A percentile compares a stretch with the other conserved stretches of the same genome.
phyloP scores from a whole-genome alignment of 2,329 filamentous ascomycete species.

The Scorias spongiosa region DNA sequence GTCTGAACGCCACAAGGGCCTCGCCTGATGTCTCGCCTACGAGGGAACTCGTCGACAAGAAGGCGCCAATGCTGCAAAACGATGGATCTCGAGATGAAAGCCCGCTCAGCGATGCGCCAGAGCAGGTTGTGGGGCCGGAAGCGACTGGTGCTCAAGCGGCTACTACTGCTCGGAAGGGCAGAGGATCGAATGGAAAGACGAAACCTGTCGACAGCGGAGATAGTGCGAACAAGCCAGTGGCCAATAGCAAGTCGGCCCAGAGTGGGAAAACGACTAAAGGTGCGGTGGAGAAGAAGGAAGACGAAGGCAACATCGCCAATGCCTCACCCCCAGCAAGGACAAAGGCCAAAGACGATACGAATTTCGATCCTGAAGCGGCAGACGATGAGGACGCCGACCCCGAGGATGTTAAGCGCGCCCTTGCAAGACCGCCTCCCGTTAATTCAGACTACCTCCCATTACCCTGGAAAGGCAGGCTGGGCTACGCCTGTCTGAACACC shows the following conservation, averaged over 20 bases:
- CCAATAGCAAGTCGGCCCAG: slow-evolving; percentile 3
- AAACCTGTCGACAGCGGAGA: slow-evolving; percentile 7
- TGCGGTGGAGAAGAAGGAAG: not conserved
- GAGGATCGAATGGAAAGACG: slow-evolving; percentile 6
- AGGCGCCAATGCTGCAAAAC: slow-evolving; percentile 14
- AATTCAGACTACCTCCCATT: slow-evolving; percentile 73
- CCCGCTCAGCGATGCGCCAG: slow-evolving; percentile 21
- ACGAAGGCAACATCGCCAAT: slow-evolving; percentile 3
- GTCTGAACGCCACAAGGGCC: slow-evolving; percentile 25
- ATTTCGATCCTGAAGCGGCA: slow-evolving; percentile 39
- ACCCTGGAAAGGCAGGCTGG: slow-evolving; percentile 78
- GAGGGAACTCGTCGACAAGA: slow-evolving; percentile 18
- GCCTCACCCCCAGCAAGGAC: slow-evolving; percentile 8
- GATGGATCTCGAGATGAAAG: slow-evolving; percentile 12
- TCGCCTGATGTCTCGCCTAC: slow-evolving; percentile 22
- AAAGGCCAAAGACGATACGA: slow-evolving; percentile 11
- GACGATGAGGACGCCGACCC: slow-evolving; percentile 37
- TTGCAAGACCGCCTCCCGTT: slow-evolving; percentile 55
- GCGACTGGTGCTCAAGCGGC: too few relatives aligned
- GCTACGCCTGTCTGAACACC: slow-evolving; percentile 87
- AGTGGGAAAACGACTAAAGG: slow-evolving; percentile 4
- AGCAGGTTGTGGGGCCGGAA: slow-evolving; percentile 15
- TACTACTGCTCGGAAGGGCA: slow-evolving; percentile 10
- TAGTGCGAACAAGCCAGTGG: slow-evolving; percentile 7
- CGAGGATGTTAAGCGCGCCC: slow-evolving; percentile 43